These are phyloP conservation scores for Termitomyces sp. DNA, from an alignment of 768 basidiomycete genomes.

Conservation along the genomic window DNA sequence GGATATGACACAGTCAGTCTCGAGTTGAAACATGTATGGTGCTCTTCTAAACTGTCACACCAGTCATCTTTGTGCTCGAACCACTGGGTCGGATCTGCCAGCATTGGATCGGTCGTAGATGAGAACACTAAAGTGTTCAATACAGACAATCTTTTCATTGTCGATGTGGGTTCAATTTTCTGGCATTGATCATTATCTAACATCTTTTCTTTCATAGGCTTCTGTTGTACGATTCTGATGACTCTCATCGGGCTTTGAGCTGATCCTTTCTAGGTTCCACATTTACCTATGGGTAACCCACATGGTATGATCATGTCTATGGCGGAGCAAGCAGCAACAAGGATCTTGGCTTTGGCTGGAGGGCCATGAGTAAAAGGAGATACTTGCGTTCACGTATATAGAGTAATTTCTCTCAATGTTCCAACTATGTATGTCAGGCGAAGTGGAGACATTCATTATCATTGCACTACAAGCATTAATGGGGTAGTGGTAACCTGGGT, in stretches of 20 bases:
- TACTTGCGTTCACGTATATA: no score
- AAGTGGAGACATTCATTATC: no score
- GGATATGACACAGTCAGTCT: slow-evolving; percentile 26
- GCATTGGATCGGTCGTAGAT: slow-evolving; percentile 54
- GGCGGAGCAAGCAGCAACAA: slow-evolving; percentile 54
- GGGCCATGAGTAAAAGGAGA: slow-evolving; percentile 31
- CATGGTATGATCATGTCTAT: slow-evolving; percentile 51
- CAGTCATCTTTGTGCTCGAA: slow-evolving; percentile 48
- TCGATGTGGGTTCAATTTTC: slow-evolving; percentile 35
- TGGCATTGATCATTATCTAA: background rate
- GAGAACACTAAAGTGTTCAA: slow-evolving; percentile 48
- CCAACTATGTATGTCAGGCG: no score
- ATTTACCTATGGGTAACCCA: slow-evolving; percentile 54
- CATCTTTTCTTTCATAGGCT: slow-evolving; percentile 18
- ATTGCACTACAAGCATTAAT: background rate
- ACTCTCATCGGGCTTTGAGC: background rate
- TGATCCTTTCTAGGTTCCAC: slow-evolving; percentile 30
- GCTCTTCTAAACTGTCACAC: background rate
- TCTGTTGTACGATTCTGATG: slow-evolving; percentile 23
- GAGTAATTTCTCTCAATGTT: background rate
- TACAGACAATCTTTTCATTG: slow-evolving; percentile 48
- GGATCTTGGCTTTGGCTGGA: slow-evolving; percentile 48
- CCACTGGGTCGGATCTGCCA: slow-evolving; percentile 58
- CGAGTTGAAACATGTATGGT: background rate
- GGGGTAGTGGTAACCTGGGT: slow-evolving; percentile 4